Evolutionary conservation across 1,284 basidiomycete genomes (phyloP), one percentile per base, ranked within the genome.

Genomic region (Microbotryomycetes sp.): DNA sequence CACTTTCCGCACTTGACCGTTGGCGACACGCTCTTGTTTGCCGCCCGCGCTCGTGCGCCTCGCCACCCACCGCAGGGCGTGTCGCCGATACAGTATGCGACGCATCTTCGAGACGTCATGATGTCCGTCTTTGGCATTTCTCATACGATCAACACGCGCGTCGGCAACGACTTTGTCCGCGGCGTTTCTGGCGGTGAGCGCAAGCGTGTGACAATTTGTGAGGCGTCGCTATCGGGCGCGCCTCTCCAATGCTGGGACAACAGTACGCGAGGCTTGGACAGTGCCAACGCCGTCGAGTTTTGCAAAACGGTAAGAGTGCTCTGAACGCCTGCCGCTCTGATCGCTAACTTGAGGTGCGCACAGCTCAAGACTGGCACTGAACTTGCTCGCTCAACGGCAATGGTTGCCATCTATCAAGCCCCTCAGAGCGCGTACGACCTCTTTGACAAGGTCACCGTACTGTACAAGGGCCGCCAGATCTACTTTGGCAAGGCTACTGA

Each of bases 391-490:
- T 6, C 49, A 9, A 62, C 57, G 27, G 62, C 62, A 21, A 23
- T 72, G 26, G 71, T 74, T n/a, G 73, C 77, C 1, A 73, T 82
- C 56, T 83, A 82, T 75, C 81, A 82, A 72, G 76, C 78, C 0
- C n/a, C 85, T 83, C 67, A 88, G 88, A 73, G 75, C 13, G 78
- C 79, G 0, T 79, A 78, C 72, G 75, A 82, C n/a, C 31, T 49
- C 54, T 87, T 88, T 61, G 83, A 87, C 77, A 85, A 75, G 70
- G 83, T 78, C 29, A 63, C 69, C 61, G 82, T 94, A 24, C 78
- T 93, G 50, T 85, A 90, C 75, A 79, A 89, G 73, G 90, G 91
- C 16, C 85, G 83, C 51, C 84, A 88, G 73, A 88, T 89, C 35
- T 93, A 84, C 80, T 90, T 84, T 73, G 90, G 90, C 4, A 82